phyloP scores from a whole-genome alignment of 805 yeast species.

The Tetrapisispora taiwanensis region DNA sequence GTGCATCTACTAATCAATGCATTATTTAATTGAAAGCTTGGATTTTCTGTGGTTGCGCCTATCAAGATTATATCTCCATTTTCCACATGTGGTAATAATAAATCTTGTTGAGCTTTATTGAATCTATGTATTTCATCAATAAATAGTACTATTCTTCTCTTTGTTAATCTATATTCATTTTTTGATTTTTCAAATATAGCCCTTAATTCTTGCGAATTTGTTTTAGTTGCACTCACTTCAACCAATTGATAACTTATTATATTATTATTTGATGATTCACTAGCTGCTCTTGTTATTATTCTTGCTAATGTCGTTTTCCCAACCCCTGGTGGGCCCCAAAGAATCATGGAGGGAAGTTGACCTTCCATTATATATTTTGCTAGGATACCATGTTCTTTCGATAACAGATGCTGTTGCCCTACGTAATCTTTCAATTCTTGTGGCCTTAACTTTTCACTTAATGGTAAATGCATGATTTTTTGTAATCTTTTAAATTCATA shows the following conservation, averaged over 20 bases:
- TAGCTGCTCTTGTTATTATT: constrained; percentile 28
- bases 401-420: constrained; percentile 78
- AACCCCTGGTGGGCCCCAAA: constrained; percentile 96
- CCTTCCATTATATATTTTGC: constrained; percentile 51
- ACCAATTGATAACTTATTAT: constrained; percentile 38
- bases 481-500: constrained; percentile 19
- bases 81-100: constrained; percentile 75
- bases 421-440: constrained; percentile 53
- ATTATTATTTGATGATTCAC: background rate
- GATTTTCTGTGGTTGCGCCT: constrained; percentile 98
- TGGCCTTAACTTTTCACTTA: constrained; percentile 84
- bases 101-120: constrained; percentile 79
- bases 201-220: constrained; percentile 47
- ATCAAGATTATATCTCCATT: constrained; percentile 69
- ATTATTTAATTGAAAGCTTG: constrained; percentile 67
- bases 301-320: constrained; percentile 80
- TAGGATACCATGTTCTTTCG: constrained; percentile 48
- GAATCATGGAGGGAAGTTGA: constrained; percentile 72
- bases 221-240: constrained; percentile 78
- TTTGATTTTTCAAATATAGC: constrained; percentile 40
- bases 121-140: constrained; percentile 91
- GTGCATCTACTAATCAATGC: constrained; percentile 82
- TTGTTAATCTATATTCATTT: constrained; percentile 32
- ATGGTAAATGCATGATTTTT: constrained; percentile 33
- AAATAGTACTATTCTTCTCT: constrained; percentile 58